Base-by-base conservation (phyloP, 148 eudicot genomes). In the Amaranthus cruentus region DNA sequence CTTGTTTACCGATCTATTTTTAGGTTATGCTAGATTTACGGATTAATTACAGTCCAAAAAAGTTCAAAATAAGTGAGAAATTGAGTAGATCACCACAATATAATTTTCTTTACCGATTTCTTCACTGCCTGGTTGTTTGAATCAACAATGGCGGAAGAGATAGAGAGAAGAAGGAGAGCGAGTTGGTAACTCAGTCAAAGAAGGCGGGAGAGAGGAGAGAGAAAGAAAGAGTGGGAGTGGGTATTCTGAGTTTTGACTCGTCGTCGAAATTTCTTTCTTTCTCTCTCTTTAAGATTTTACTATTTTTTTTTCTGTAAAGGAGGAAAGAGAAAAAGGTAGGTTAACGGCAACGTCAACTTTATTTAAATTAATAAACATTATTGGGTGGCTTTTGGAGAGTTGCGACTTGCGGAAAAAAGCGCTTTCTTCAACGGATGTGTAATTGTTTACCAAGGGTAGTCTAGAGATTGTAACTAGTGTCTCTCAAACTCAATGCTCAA, bases 141-240 rank as follows among this genome's bases (percentile, higher is more conserved):
- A 54, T 42, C 47, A 28, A 43, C 18, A 51, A 38, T 49, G 57
- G 11, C 47, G 60, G 76, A 43, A 49, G 47, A 62, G 7, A 28
- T 51, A 47, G 57, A 69, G 38, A 44, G 12, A 55, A 50, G 67
- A 57, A 14, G 28, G 55, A 59, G 55, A 51, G 18, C 46, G 73
- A 79, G 73, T 69, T 47, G 66, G 54, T 70, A 77, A 85, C 76
- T 76, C 70, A 71, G 91, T 87, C 89, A 87, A 86, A 79, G 71
- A 81, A 63, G 88, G 87, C 79, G 83, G 88, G 79, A 55, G 76
- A 68, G 86, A 83, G 83, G 76, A 68, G 86, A 83, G 83, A 83
- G 86, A 82, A 65, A 73, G 74, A 70, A 74, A 58, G 69, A 66
- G 69, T 48, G 55, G 9, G 38, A 60, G 38, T 28, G 38, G 38